Evolutionary conservation across 441 rosid species (phyloP).

Genomic region (Breynia disticha): DNA sequence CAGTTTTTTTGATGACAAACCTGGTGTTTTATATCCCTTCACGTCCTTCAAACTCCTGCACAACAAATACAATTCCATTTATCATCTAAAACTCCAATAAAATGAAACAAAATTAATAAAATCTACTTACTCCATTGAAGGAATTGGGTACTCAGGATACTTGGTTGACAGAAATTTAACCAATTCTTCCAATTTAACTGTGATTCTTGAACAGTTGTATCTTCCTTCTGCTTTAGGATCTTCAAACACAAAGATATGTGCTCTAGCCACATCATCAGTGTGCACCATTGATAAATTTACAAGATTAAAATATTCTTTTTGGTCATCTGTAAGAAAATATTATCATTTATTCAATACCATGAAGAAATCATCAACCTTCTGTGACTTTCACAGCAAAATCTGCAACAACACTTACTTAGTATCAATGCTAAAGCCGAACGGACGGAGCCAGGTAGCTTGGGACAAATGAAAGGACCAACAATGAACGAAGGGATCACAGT

Average conservation of each 20-base stretch:
- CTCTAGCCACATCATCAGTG: conserved; percentile 30
- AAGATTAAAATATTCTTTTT: not conserved
- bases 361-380: too few species aligned
- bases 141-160: conserved; percentile 20
- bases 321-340: conserved; percentile 17
- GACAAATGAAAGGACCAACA: conserved; percentile 37
- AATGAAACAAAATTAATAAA: not conserved
- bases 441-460: conserved; percentile 16
- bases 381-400: too few species aligned
- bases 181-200: not conserved
- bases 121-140: conserved; percentile 26
- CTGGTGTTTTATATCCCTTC: not conserved
- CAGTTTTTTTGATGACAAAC: conserved; percentile 24
- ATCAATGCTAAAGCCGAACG: conserved; percentile 8
- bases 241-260: conserved; percentile 37
- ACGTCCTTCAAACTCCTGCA: conserved; percentile 19
- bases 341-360: too few species aligned
- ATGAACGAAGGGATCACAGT: conserved; percentile 33
- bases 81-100: too few species aligned
- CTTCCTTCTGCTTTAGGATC: conserved; percentile 19
- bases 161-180: not conserved
- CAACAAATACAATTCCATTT: too few species aligned
- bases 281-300: conserved; percentile 21
- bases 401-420: conserved; percentile 2
- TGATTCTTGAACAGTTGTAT: not conserved